Conservation (phyloP, 1,284 basidiomycete species). For the Rugosomyces carneus region DNA sequence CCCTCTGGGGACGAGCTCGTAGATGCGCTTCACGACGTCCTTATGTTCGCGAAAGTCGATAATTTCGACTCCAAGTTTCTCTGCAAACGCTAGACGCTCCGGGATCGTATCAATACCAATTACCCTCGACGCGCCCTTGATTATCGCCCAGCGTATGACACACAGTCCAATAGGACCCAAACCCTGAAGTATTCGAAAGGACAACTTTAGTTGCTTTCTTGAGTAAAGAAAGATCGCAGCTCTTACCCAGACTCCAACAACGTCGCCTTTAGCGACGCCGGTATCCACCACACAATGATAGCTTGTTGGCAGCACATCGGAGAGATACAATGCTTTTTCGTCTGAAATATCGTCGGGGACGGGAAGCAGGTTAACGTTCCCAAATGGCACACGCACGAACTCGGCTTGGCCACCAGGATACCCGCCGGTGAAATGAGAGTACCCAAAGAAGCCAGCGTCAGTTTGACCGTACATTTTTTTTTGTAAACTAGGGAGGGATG, state of each 20-base stretch:
- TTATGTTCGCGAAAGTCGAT: conserved; percentile 57
- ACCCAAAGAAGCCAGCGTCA: conserved; percentile 72
- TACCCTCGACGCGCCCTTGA: conserved; percentile 68
- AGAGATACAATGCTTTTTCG: conserved; percentile 60
- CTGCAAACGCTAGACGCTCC: conserved; percentile 57
- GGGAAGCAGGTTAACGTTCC: conserved; percentile 64
- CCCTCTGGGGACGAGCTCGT: conserved; percentile 57
- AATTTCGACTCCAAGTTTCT: conserved; percentile 49
- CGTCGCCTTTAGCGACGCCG: conserved; percentile 58
- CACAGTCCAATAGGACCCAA: conserved; percentile 61
- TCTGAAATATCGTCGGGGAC: conserved; percentile 63
- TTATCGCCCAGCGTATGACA: conserved; percentile 52
- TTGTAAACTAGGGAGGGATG: conserved; percentile 33
- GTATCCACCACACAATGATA: conserved; percentile 71
- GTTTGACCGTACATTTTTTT: conserved; percentile 65
- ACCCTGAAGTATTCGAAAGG: conserved; percentile 32
- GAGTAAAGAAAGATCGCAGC: neutral
- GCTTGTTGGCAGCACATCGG: conserved; percentile 69
- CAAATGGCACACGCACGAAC: conserved; percentile 64
- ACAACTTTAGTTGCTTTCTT: neutral
- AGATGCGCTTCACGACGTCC: conserved; percentile 55
- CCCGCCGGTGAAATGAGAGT: conserved; percentile 70
- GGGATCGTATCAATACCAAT: conserved; percentile 68
- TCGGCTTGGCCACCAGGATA: conserved; percentile 70
- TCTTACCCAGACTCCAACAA: conserved; percentile 61